Base-by-base conservation (phyloP, 768 basidiomycete genomes). In the Cyathus striatus region DNA sequence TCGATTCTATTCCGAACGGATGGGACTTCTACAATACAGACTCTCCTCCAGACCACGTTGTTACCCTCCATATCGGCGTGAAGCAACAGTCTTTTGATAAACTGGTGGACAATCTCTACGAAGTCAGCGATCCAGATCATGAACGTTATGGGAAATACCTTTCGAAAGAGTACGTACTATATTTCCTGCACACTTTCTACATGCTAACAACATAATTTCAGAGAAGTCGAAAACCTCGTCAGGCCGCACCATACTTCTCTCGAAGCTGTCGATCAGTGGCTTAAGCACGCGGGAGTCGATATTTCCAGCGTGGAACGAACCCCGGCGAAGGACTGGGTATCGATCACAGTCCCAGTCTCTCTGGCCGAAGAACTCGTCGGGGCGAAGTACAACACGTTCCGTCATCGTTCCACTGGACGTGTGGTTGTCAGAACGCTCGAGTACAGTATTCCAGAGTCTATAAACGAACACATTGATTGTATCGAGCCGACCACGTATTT, bases 401-500 rank as follows among this genome's bases (percentile, higher is more conserved):
- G 10, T 9, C 35, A 36, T 18, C 10, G 17, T 10, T 6, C 10
- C 10, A 12, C 35, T 9, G 35, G 35, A 18, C 10, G 20, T 9
- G 6, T 36, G 35, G 17, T 18, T 18, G 35, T 36, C 17, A 9
- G 35, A 10, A 36, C 10, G 10, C 35, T 36, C 35, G 35, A 36
- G 20, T 36, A 36, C 17, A 36, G 35, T 36, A 58, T 70, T 1
- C 68, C 58, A 6, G 42, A 46, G 30, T 44, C 46, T 0, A 45
- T 68, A 33, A 63, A 66, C 18, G 46, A 43, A 0, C 63, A 72
- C 23, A 49, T 77, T 44, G 41, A 60, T 7, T 42, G 65, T 18
- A 56, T 75, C 33, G 59, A 69, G 10, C 73, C 74, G 22, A 46
- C 45, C 20, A 71, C 69, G 16, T 60, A 59, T 43, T 71, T 71